These are phyloP conservation scores for Cercophora samala DNA, from an alignment of 495 filamentous ascomycete genomes.

Conservation along the genomic window DNA sequence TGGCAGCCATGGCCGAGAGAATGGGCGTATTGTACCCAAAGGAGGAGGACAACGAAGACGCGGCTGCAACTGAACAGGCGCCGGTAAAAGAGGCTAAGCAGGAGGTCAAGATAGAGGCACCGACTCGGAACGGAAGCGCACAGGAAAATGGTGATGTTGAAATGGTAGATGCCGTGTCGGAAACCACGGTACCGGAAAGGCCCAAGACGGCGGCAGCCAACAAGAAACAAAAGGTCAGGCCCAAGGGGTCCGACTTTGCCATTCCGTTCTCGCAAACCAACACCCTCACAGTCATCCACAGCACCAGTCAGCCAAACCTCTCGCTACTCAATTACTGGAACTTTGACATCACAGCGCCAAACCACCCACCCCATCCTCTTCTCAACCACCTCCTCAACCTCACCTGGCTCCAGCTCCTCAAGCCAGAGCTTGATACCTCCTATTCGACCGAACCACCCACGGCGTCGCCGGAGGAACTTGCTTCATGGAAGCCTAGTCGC, in stretches of 20 bases:
- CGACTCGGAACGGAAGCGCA: constrained; percentile 1
- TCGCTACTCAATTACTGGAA: constrained; percentile 80
- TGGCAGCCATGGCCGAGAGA: constrained; percentile 84
- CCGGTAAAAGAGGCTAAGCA: constrained; percentile 4
- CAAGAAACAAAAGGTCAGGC: constrained; percentile 16
- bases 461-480: constrained; percentile 53
- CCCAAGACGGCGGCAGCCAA: constrained; percentile 27
- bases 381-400: constrained; percentile 74
- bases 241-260: constrained; percentile 34
- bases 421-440: constrained; percentile 66
- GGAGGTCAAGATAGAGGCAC: constrained; percentile 4
- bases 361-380: constrained; percentile 68
- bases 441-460: constrained; percentile 58
- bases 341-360: constrained; percentile 67
- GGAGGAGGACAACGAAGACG: constrained; percentile 37
- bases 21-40: constrained; percentile 74
- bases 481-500: constrained; percentile 68
- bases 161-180: constrained; percentile 16
- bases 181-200: constrained; percentile 8
- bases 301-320: constrained; percentile 86
- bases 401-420: constrained; percentile 84
- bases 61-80: constrained; percentile 11
- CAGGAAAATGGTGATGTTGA: constrained; percentile 20
- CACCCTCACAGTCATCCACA: constrained; percentile 82
- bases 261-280: constrained; percentile 60